Evolutionary conservation across 345 rosid genomes (phyloP).

Genomic region (Draba incana): DNA sequence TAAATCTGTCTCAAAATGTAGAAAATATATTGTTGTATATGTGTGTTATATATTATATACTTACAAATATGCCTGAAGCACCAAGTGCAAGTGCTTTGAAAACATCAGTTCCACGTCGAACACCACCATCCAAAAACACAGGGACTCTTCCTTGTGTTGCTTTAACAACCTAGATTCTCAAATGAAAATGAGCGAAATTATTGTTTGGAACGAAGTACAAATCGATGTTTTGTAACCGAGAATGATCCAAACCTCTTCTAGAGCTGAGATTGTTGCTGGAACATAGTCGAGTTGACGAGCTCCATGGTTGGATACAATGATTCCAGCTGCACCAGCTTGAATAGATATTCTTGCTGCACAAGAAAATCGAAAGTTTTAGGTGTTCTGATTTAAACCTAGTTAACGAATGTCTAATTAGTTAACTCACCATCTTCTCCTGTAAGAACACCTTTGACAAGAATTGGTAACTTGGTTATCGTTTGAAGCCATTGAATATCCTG

Average conservation of each 20-base stretch:
- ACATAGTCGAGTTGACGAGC: slow-evolving; percentile 90
- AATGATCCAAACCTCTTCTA: slow-evolving; percentile 65
- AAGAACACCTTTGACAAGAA: slow-evolving; percentile 80
- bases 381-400: no score
- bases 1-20: neutral
- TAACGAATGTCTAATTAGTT: no score
- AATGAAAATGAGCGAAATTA: neutral
- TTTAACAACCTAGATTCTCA: slow-evolving; percentile 61
- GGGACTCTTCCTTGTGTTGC: slow-evolving; percentile 80
- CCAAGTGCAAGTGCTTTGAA: slow-evolving; percentile 90
- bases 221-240: neutral
- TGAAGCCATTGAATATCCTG: slow-evolving; percentile 85
- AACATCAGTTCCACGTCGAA: slow-evolving; percentile 87
- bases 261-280: slow-evolving; percentile 68
- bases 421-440: slow-evolving; percentile 75
- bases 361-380: neutral
- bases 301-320: slow-evolving; percentile 85
- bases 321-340: slow-evolving; percentile 79
- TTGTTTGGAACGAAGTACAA: neutral
- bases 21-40: no score
- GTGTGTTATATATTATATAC: slow-evolving; percentile 31
- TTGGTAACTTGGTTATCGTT: slow-evolving; percentile 74
- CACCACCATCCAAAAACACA: slow-evolving; percentile 86
- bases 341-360: slow-evolving; percentile 65
- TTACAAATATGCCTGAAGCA: slow-evolving; percentile 85